Percentiles rank a stretch among this genome's conserved stretches.
phyloP scores from a whole-genome alignment of 345 rosid genomes.

The Eutrema yunnanense region DNA sequence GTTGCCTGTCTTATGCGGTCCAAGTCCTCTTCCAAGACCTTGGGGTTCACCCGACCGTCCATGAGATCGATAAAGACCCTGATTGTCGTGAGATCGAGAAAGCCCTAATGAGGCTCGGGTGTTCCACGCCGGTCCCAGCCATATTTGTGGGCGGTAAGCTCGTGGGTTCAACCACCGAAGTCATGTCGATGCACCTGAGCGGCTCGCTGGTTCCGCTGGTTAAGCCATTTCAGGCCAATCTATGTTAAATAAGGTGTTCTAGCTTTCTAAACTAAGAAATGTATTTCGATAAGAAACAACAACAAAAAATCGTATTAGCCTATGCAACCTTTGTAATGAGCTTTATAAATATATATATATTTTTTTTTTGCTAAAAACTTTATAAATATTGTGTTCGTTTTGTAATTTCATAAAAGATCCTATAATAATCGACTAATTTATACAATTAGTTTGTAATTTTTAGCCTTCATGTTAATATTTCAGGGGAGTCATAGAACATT shows the following conservation, averaged over 20 bases:
- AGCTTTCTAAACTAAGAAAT: constrained; percentile 4
- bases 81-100: constrained; percentile 75
- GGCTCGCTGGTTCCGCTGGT: constrained; percentile 53
- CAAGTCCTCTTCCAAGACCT: constrained; percentile 63
- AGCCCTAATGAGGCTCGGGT: constrained; percentile 67
- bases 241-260: constrained; percentile 21
- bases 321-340: constrained; percentile 24
- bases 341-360: neutral
- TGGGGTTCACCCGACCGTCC: constrained; percentile 48
- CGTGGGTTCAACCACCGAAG: constrained; percentile 70
- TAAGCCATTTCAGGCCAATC: constrained; percentile 48
- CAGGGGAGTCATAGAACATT: neutral
- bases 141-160: constrained; percentile 70
- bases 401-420: constrained; percentile 6
- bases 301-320: neutral
- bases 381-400: constrained; percentile 11
- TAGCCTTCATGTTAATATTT: neutral
- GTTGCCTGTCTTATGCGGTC: constrained; percentile 72
- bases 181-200: constrained; percentile 74
- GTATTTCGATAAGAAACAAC: constrained; percentile 11
- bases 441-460: neutral
- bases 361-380: neutral
- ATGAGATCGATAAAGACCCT: constrained; percentile 70
- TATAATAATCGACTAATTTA: constrained; percentile 14
- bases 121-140: constrained; percentile 57